phyloP scores from a whole-genome alignment of 176 grass and related monocot genomes.

The Cenchrus fungigraminus region DNA sequence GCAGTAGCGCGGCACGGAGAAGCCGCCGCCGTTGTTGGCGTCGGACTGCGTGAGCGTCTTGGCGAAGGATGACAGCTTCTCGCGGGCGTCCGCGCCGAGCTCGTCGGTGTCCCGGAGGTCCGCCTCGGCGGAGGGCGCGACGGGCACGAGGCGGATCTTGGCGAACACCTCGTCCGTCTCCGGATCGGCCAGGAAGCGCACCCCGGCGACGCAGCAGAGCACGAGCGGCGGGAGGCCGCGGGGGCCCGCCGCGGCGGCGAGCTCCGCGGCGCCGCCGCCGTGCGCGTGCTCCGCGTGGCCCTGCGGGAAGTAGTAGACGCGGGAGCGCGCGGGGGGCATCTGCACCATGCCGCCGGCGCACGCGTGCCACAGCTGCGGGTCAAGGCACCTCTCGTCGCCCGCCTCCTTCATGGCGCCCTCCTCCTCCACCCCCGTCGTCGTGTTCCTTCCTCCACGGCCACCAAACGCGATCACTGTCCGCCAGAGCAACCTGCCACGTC shows the following conservation, averaged over 20 bases:
- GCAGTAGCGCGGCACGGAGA: conserved; percentile 79
- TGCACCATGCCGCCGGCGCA: conserved; percentile 91
- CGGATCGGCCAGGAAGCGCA: conserved; percentile 77
- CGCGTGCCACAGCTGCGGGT: conserved; percentile 89
- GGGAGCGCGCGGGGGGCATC: conserved; percentile 61
- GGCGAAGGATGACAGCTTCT: conserved; percentile 47
- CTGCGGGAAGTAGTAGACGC: conserved; percentile 93
- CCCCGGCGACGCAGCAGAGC: conserved; percentile 57
- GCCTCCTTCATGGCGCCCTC: conserved; percentile 33
- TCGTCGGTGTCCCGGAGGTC: conserved; percentile 37
- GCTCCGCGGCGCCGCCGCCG: conserved; percentile 34
- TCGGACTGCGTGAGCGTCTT: conserved; percentile 78
- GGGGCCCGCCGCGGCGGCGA: conserved; percentile 21
- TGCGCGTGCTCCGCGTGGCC: conserved; percentile 92
- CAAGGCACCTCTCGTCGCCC: conserved; percentile 58
- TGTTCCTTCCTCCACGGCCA: background rate
- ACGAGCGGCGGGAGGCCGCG: conserved; percentile 56
- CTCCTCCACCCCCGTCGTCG: background rate
- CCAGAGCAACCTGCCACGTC: conserved; percentile 32
- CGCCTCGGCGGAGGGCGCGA: conserved; percentile 28
- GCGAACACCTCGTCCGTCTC: conserved; percentile 77
- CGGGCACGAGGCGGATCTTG: conserved; percentile 66
- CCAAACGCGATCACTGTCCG: conserved; percentile 49
- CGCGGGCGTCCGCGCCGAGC: conserved; percentile 7
- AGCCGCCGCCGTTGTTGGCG: conserved; percentile 74